phyloP scores from a whole-genome alignment of 1,284 basidiomycete species.

The Lignosus rhinocerotis region DNA sequence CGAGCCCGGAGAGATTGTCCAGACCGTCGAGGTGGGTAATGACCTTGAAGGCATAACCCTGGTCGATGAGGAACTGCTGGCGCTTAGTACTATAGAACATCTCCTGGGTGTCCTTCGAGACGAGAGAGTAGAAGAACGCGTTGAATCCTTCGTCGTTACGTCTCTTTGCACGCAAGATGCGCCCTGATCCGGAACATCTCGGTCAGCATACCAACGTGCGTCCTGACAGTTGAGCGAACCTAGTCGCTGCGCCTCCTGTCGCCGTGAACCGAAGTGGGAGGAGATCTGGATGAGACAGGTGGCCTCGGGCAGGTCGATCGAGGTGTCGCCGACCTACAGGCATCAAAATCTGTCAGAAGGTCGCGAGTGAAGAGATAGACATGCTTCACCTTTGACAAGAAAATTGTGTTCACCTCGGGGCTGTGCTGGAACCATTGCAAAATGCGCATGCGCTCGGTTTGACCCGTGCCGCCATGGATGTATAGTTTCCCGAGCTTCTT shows the following conservation, averaged over 20 bases:
- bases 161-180: slow-evolving; percentile 95
- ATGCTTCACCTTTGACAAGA: slow-evolving; percentile 84
- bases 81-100: slow-evolving; percentile 99
- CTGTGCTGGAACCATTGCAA: slow-evolving; percentile 96
- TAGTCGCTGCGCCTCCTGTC: slow-evolving; percentile 96
- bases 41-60: slow-evolving; percentile 99
- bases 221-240: slow-evolving; percentile 47
- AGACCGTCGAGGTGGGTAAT: slow-evolving; percentile 97
- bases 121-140: slow-evolving; percentile 99
- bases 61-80: slow-evolving; percentile 98
- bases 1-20: slow-evolving; percentile 83
- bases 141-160: slow-evolving; percentile 99
- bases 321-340: slow-evolving; percentile 92
- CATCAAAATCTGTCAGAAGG: slow-evolving; percentile 15
- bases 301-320: slow-evolving; percentile 98
- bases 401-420: slow-evolving; percentile 96
- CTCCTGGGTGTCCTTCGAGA: slow-evolving; percentile 98
- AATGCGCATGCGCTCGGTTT: slow-evolving; percentile 95
- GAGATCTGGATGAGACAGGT: slow-evolving; percentile 99
- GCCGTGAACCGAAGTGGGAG: slow-evolving; percentile 98
- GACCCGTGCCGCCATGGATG: slow-evolving; percentile 96
- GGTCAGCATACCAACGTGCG: slow-evolving; percentile 1
- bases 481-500: slow-evolving; percentile 92
- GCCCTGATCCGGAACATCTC: slow-evolving; percentile 49
- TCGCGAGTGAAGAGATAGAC: not conserved